These are phyloP conservation scores for Ilex asprella DNA, from an alignment of 257 asterid genomes.

Conservation along the genomic window DNA sequence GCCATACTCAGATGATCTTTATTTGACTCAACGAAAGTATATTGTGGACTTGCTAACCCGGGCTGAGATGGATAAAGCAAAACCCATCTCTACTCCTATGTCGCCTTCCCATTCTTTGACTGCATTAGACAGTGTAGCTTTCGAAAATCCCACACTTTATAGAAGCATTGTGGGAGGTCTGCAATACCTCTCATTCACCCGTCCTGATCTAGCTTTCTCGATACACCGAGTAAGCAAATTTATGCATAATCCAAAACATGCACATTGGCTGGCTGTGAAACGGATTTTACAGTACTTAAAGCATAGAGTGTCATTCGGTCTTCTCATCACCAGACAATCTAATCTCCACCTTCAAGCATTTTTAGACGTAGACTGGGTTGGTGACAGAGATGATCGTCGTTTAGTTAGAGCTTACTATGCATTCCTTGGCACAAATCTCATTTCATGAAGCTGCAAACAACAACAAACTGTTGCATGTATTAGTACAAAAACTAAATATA, in stretches of 20 bases:
- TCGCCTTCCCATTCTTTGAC: background rate
- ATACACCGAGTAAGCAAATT: background rate
- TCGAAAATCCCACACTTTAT: background rate
- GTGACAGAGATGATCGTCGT: background rate
- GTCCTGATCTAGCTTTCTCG: background rate
- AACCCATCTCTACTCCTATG: background rate
- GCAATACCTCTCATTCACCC: background rate
- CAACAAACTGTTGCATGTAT: no score
- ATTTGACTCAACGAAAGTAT: background rate
- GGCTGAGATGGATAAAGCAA: background rate
- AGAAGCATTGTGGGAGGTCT: background rate
- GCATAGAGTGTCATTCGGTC: background rate
- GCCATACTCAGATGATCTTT: background rate
- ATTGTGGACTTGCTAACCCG: background rate
- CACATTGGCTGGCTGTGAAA: slow-evolving; percentile 1
- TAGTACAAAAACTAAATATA: no score
- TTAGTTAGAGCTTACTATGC: background rate
- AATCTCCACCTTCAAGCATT: background rate
- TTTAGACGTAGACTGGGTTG: background rate
- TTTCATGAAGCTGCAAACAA: no score
- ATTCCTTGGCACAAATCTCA: background rate
- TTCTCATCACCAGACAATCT: background rate
- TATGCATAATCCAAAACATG: background rate
- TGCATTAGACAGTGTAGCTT: background rate
- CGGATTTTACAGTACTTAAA: background rate